Base-by-base conservation (phyloP, 2,329 filamentous ascomycete genomes). In the Xylaria sp. region DNA sequence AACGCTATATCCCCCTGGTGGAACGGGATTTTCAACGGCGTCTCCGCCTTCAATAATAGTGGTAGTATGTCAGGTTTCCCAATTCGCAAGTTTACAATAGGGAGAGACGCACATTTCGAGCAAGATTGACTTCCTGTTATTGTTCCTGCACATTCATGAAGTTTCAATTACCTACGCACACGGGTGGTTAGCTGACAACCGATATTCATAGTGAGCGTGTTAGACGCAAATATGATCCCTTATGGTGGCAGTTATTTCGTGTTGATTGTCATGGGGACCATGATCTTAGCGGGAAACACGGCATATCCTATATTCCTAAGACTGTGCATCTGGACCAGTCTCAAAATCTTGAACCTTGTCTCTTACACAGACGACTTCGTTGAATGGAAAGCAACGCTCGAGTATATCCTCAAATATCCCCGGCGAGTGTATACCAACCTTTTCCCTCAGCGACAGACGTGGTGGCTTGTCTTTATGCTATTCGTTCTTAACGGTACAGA, bases 21-120 rank as follows among this genome's bases (percentile, higher is more conserved):
- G 88, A 78, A 87, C 2, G 88, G 88, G 42, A 82, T 87, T 46
- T 91, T 91, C 76, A 87, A 89, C 64, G 86, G 85, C 1, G 83
- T 87, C 4, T 89, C 86, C 17, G 88, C 88, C 0, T 91, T 91
- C 74, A 90, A 89, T 75, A 91, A 90, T 67, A 87, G 83, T n/a
- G 88, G 88, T 42, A 89, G 64, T 67, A 67, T 40, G 66, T 64
- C 21, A 31, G 17, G 28, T 8, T 21, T 42, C 37, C 21, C 8
- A 35, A 33, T 21, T 43, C n/a, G 28, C 19, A 14, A 4, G 33
- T 42, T 33, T 17, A 2, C 6, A 3, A 37, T 23, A n/a, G n/a
- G 14, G 19, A 25, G 15, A 23, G 14, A 19, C 35, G n/a, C n/a
- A n/a, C n/a, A n/a, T 33, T 14, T 19, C 9, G 9, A 31, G 28